Percentiles rank a stretch among this genome's conserved stretches.
Conservation (phyloP, 2,329 filamentous ascomycete genomes). For the Ophiostoma himal-ulmi region DNA sequence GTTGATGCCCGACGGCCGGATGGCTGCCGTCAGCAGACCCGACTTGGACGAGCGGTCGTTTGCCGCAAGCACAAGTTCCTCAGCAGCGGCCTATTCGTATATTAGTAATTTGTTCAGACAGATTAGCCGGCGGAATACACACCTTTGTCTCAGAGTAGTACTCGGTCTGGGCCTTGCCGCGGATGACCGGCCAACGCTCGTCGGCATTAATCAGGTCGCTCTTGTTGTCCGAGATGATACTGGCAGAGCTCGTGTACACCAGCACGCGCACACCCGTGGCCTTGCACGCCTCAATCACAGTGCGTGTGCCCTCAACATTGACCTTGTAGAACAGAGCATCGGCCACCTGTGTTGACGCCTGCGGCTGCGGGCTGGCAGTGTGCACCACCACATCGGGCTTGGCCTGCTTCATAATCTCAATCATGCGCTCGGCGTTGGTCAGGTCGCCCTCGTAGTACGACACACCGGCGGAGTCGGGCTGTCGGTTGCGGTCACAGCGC, state of each 20-base stretch:
- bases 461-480: slow-evolving; percentile 48
- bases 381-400: slow-evolving; percentile 83
- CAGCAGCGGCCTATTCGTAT: slow-evolving; percentile 55
- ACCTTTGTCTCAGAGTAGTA: slow-evolving; percentile 87
- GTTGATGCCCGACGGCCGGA: slow-evolving; percentile 85
- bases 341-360: slow-evolving; percentile 47
- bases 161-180: slow-evolving; percentile 63
- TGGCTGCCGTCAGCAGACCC: slow-evolving; percentile 66
- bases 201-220: slow-evolving; percentile 77
- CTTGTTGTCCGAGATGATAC: slow-evolving; percentile 76
- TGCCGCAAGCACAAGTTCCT: slow-evolving; percentile 70
- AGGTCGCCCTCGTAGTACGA: slow-evolving; percentile 73
- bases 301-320: slow-evolving; percentile 80
- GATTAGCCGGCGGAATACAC: too few species aligned
- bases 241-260: slow-evolving; percentile 86
- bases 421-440: slow-evolving; percentile 57
- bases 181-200: slow-evolving; percentile 72
- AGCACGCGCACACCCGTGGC: slow-evolving; percentile 68
- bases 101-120: too few species aligned
- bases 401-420: slow-evolving; percentile 57
- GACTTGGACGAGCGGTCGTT: slow-evolving; percentile 45
- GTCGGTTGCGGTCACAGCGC: slow-evolving; percentile 63
- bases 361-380: slow-evolving; percentile 67
- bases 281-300: slow-evolving; percentile 68
- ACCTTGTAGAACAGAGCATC: slow-evolving; percentile 67